These are phyloP conservation scores for Fusarium denticulatum DNA, from an alignment of 2,329 filamentous ascomycete genomes.

Conservation along the genomic window DNA sequence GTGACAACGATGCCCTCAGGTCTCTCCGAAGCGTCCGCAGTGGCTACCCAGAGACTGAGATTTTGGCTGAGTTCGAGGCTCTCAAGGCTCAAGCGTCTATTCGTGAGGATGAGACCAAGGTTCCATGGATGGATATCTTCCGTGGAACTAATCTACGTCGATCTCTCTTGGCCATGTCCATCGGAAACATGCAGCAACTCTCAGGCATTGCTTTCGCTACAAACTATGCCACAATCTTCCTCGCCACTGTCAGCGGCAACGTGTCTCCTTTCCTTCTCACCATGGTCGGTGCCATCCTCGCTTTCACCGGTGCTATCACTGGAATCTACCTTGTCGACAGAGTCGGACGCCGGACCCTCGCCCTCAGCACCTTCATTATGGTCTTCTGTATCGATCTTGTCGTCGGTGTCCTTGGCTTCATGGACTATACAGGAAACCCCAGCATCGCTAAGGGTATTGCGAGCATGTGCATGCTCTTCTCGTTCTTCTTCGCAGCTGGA, in stretches of 20 bases:
- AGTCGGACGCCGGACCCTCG: not conserved
- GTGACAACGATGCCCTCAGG: not conserved
- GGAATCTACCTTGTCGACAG: not conserved
- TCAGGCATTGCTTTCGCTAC: not conserved
- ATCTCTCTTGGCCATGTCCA: not conserved
- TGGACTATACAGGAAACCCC: not conserved
- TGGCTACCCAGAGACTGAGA: not conserved
- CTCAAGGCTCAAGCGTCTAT: not conserved
- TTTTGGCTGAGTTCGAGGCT: not conserved
- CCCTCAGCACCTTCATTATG: not conserved
- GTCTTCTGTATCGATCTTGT: not conserved
- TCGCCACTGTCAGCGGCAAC: not conserved
- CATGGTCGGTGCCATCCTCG: not conserved
- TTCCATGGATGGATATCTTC: not conserved
- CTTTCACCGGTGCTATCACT: not conserved
- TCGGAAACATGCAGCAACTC: not conserved
- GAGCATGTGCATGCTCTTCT: not conserved
- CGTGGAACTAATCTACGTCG: not conserved
- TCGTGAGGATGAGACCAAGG: not conserved
- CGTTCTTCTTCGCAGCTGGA: not conserved
- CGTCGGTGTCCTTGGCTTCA: not conserved
- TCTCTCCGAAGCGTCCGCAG: not conserved
- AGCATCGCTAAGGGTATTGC: not conserved
- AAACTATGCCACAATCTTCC: not conserved
- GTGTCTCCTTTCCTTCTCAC: not conserved